These are phyloP conservation scores for Boletus rex-veris DNA, from an alignment of 768 basidiomycete species.

Conservation along the genomic window DNA sequence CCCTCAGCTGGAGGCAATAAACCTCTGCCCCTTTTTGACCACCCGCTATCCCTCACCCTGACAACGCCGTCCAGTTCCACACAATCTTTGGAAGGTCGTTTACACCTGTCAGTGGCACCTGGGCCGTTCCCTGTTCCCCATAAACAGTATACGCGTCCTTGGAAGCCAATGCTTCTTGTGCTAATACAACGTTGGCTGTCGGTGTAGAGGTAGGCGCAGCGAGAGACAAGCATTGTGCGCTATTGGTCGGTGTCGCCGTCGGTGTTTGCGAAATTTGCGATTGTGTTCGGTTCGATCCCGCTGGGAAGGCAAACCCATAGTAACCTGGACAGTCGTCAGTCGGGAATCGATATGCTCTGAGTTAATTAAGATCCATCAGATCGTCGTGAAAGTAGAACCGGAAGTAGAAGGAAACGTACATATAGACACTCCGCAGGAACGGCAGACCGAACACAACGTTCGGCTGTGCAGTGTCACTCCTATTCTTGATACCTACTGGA, in stretches of 20 bases:
- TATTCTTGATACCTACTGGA: conserved; percentile 22
- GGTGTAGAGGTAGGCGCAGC: conserved; percentile 29
- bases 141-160: conserved; percentile 14
- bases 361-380: neutral
- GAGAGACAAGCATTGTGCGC: conserved; percentile 25
- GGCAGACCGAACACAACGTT: conserved; percentile 22
- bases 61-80: conserved; percentile 21
- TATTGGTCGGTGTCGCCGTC: conserved; percentile 24
- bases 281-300: conserved; percentile 26
- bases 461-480: conserved; percentile 10
- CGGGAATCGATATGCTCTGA: conserved; percentile 32
- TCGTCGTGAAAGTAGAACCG: too few relatives aligned
- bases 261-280: conserved; percentile 29
- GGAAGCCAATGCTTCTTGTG: conserved; percentile 5
- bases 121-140: neutral
- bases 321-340: conserved; percentile 29
- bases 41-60: neutral
- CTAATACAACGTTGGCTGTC: conserved; percentile 11
- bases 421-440: conserved; percentile 31
- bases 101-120: conserved; percentile 10
- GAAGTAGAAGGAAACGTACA: conserved; percentile 15
- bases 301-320: conserved; percentile 32
- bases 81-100: conserved; percentile 15
- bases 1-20: neutral
- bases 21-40: too few relatives aligned